Evolutionary conservation across 192 early-diverging fungal genomes (phyloP), one percentile per base, ranked within the genome.

Genomic region (Coemansia sp.): DNA sequence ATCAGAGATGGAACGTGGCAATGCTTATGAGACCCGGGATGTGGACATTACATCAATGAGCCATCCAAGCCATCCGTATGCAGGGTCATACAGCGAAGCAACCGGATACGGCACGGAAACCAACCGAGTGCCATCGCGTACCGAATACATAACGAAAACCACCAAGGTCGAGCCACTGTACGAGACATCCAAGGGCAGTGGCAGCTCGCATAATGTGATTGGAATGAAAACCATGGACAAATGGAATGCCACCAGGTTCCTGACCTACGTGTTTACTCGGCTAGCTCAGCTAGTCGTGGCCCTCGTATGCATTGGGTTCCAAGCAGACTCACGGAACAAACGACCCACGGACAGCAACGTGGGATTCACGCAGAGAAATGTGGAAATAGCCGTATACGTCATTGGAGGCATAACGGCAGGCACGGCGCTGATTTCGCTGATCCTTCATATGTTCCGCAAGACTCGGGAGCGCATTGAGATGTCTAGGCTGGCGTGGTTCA

Each of bases 1-100:
- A 26, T 4, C 32, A 34, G 10, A 10, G 32, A 34, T 34, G 32
- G 32, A 34, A 34, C 32, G 32, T 34, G 32, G 32, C 2, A 47
- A 14, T 28, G 45, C 45, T 7, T 47, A 47, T 26, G 45, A 47
- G 12, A 18, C 16, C 7, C 12, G 12, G 6, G 45, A 47, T 23
- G 57, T 64, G 34, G 65, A 67, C 43, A 67, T 75, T 5, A 58
- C 71, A 6, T 49, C 65, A 32, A 68, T 75, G 71, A 12, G 46
- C 17, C 54, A 55, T 11, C 51, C 41, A 20, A 44, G 59, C 26
- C 51, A 53, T 28, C 70, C 64, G 8, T 65, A 71, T 26, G 69
- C 58, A 0, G 58, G 66, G 2, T 47, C 72, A 6, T 75, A 75
- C 43, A 69, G 72, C 57, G 72, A 68, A 32, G 47, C 72, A 0